phyloP scores from a whole-genome alignment of 495 filamentous ascomycete genomes.

The Annulohypoxylon moriforme region DNA sequence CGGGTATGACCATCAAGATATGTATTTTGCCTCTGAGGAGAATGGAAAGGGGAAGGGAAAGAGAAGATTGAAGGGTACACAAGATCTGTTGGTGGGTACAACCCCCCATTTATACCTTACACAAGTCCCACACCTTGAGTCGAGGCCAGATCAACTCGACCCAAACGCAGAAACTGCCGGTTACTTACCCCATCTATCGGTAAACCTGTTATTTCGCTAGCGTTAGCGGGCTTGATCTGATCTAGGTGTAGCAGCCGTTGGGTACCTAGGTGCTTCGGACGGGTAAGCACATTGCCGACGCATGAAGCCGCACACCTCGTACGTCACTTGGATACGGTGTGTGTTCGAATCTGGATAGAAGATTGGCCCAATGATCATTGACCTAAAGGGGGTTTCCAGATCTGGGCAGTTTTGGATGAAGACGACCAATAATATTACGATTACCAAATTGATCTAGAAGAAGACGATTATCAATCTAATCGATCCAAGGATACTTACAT shows the following conservation, averaged over 20 bases:
- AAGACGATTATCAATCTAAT: not conserved
- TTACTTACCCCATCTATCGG: constrained; percentile 29
- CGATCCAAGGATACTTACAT: not conserved
- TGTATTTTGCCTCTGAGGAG: constrained; percentile 5
- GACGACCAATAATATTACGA: constrained; percentile 16
- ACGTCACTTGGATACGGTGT: constrained; percentile 26
- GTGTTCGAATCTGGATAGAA: not conserved
- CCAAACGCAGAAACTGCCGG: constrained; percentile 29
- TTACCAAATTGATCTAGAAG: not conserved
- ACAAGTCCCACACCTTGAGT: constrained; percentile 28
- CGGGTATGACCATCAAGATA: constrained; percentile 34
- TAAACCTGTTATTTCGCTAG: constrained; percentile 17
- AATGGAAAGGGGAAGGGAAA: not conserved
- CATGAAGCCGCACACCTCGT: constrained; percentile 18
- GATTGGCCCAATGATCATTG: not conserved
- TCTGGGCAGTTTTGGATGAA: constrained; percentile 4
- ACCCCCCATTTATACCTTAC: constrained; percentile 27
- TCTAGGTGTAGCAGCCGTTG: constrained; percentile 32
- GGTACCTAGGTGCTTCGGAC: constrained; percentile 30
- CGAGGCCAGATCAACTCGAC: constrained; percentile 26
- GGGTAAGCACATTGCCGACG: constrained; percentile 38
- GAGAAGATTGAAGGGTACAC: not conserved
- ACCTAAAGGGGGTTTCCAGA: constrained; percentile 15
- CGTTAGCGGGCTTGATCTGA: constrained; percentile 25
- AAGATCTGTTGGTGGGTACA: constrained; percentile 15